Base-by-base conservation (phyloP, 2,329 filamentous ascomycete species). In the Gnomoniopsis smithogilvyi region DNA sequence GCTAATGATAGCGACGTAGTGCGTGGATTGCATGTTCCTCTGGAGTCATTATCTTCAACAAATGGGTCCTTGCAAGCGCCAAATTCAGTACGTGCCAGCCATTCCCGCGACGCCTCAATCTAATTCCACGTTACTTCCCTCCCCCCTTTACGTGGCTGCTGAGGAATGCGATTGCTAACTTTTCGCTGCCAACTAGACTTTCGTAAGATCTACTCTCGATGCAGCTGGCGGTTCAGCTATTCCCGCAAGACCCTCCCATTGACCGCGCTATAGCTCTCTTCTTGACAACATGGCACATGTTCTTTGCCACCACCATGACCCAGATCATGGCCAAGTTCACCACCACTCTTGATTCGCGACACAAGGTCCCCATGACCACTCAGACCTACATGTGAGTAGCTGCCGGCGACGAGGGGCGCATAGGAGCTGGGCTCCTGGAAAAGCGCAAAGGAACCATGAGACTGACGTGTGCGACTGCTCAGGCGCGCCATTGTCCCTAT, bases 41-140 rank as follows among this genome's bases (percentile, higher is more conserved):
- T 53, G 89, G 87, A 68, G 91, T 96, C 70, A 96, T 96, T 73
- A 81, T 96, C 64, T 96, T 96, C 87, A 96, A 97, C 86, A 97
- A 97, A 83, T 95, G 90, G 85, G 90, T 96, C 68, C 82, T 96
- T 62, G 87, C 92, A 70, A 91, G 87, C 49, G 82, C 87, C 64
- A 83, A 90, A 65, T 96, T 96, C 78, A 59, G 60, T 62, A 54
- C 56, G 60, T 56, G 14, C 12, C 38, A n/a, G 36, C 36, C 49
- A 26, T 36, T 15, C 41, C 21, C 21, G 21, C 45, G 45, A 58
- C 49, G 59, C 55, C 51, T 61, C 48, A 30, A n/a, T 24, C 30
- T 19, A 3, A 6, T 7, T 17, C 3, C 52, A 24, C n/a, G 3
- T 21, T 51, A 24, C 24, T 26, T 24, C 24, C 38, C 26, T 36